phyloP scores from a whole-genome alignment of 495 filamentous ascomycete genomes.

The Pyronema omphalodes region DNA sequence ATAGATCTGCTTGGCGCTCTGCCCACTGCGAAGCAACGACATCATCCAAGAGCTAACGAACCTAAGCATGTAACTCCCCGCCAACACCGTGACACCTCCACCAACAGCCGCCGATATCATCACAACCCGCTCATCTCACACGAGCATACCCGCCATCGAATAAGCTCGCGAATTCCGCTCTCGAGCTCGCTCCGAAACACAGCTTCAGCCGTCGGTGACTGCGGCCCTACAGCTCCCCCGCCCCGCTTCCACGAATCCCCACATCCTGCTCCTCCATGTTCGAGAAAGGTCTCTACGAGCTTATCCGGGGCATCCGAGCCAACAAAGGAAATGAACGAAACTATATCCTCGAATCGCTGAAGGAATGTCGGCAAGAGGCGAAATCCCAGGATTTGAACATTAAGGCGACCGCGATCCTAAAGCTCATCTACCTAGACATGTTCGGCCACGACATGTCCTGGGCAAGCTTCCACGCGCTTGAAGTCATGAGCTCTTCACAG shows the following conservation, averaged over 20 bases:
- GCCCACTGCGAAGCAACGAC: too few species aligned
- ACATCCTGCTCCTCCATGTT: slow-evolving; percentile 45
- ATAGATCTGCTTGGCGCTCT: too few species aligned
- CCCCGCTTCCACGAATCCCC: background rate
- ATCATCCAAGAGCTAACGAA: too few species aligned
- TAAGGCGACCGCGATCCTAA: slow-evolving; percentile 87
- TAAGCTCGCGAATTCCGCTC: too few species aligned
- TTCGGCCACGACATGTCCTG: slow-evolving; percentile 99
- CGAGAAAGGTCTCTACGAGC: slow-evolving; percentile 96
- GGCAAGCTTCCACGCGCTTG: slow-evolving; percentile 93
- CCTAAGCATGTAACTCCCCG: too few species aligned
- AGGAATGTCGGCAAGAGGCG: slow-evolving; percentile 87
- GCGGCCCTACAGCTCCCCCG: background rate
- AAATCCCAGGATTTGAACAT: slow-evolving; percentile 84
- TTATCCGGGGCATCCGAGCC: slow-evolving; percentile 83
- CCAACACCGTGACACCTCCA: too few species aligned
- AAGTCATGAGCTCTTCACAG: slow-evolving; percentile 92
- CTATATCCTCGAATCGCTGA: slow-evolving; percentile 76
- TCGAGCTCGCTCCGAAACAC: too few species aligned
- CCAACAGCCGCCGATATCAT: too few species aligned
- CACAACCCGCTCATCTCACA: too few species aligned
- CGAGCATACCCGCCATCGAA: too few species aligned
- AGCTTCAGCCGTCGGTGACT: too few species aligned
- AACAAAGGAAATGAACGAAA: slow-evolving; percentile 87
- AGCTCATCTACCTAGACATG: slow-evolving; percentile 95